These are phyloP conservation scores for Coccomyxa sp. DNA, from an alignment of 139 green algal species.

Conservation along the genomic window DNA sequence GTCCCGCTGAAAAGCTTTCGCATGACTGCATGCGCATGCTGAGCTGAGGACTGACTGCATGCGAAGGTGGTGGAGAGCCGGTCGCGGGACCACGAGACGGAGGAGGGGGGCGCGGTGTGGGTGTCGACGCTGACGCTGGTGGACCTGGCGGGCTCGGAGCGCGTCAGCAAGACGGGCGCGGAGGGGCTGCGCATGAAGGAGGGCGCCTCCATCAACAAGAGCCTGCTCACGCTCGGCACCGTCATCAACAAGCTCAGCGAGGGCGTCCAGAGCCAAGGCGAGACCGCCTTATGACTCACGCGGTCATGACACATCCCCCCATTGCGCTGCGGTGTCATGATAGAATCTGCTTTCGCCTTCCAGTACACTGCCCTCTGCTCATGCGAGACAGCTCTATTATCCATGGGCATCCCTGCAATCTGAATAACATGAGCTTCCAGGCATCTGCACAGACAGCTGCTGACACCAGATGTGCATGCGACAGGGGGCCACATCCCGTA, in stretches of 20 bases:
- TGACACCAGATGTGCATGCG: no score
- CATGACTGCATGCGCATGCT: neutral
- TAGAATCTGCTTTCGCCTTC: no score
- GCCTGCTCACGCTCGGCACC: slow-evolving; percentile 80
- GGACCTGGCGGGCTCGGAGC: slow-evolving; percentile 88
- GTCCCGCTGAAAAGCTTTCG: no score
- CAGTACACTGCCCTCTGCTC: no score
- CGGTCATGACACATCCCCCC: no score
- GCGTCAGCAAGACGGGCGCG: slow-evolving; percentile 88
- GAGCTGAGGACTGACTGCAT: neutral
- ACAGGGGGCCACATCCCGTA: slow-evolving; percentile 82
- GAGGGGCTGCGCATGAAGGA: slow-evolving; percentile 93
- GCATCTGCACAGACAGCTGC: no score
- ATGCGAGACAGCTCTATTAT: no score
- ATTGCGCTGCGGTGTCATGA: no score
- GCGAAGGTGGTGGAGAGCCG: slow-evolving; percentile 76
- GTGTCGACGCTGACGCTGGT: slow-evolving; percentile 86
- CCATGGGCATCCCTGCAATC: no score
- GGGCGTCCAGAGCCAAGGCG: slow-evolving; percentile 43
- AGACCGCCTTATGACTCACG: no score
- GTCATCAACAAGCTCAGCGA: slow-evolving; percentile 97
- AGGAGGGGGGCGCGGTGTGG: slow-evolving; percentile 60
- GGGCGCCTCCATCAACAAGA: slow-evolving; percentile 93
- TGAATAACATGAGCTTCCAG: no score
- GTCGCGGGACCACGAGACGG: slow-evolving; percentile 27